Evolutionary conservation across 2,329 filamentous ascomycete genomes (phyloP).

Genomic region (Cordyceps militaris): DNA sequence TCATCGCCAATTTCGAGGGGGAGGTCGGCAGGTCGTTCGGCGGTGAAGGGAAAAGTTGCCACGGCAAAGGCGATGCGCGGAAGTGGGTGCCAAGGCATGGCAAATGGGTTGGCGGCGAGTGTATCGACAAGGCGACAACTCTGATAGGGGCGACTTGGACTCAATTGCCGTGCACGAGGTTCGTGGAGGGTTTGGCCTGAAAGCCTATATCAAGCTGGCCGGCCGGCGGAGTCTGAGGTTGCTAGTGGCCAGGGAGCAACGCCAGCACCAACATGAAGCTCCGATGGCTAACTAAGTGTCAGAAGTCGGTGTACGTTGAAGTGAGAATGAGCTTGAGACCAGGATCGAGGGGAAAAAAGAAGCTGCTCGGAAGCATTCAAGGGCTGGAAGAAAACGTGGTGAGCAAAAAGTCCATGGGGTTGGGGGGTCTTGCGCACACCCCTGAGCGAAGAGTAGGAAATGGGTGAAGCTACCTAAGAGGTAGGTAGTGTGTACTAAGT

Average conservation of each 20-base stretch:
- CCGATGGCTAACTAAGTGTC: background rate
- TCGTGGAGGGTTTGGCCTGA: background rate
- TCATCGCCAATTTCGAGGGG: slow-evolving; percentile 97
- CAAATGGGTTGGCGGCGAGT: slow-evolving; percentile 10
- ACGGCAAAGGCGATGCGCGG: slow-evolving; percentile 97
- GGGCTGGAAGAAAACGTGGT: slow-evolving; percentile 1
- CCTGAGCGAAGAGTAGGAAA: slow-evolving; percentile 6
- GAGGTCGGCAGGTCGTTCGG: slow-evolving; percentile 79
- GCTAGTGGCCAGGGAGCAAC: slow-evolving; percentile 2
- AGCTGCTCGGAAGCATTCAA: background rate
- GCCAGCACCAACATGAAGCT: slow-evolving; percentile 13
- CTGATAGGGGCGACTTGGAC: slow-evolving; percentile 1
- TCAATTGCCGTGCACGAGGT: background rate
- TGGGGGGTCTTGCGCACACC: slow-evolving; percentile 11
- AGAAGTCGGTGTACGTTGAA: background rate
- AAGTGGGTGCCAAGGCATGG: slow-evolving; percentile 95
- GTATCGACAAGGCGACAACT: slow-evolving; percentile 6
- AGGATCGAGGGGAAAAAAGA: background rate
- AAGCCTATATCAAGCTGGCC: slow-evolving; percentile 1
- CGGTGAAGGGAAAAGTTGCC: slow-evolving; percentile 88
- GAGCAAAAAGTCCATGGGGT: background rate
- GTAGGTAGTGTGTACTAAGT: background rate
- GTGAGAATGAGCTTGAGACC: background rate
- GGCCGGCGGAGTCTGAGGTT: slow-evolving; percentile 9
- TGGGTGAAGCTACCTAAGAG: slow-evolving; percentile 1